phyloP scores from a whole-genome alignment of 345 rosid species.

The Raphanus sativus region DNA sequence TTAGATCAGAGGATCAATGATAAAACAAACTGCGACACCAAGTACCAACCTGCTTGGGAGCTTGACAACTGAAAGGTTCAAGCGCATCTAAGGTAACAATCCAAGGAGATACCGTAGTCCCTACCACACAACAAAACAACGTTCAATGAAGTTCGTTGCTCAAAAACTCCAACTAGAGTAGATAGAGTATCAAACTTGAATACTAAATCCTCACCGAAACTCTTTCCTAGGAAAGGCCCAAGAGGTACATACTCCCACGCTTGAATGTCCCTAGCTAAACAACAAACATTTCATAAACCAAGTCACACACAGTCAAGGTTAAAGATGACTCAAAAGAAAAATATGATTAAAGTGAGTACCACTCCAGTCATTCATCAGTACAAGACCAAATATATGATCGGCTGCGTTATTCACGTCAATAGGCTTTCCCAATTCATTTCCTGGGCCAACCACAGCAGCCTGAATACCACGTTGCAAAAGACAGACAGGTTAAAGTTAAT shows the following conservation, averaged over 20 bases:
- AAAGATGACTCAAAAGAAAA: conserved; percentile 12
- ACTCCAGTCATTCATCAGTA: conserved; percentile 98
- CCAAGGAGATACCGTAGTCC: conserved; percentile 97
- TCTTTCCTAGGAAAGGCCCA: conserved; percentile 95
- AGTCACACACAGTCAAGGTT: background rate
- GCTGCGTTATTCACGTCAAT: conserved; percentile 79
- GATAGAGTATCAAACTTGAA: conserved; percentile 13
- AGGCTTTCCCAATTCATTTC: conserved; percentile 86
- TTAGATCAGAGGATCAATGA: background rate
- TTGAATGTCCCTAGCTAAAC: conserved; percentile 90
- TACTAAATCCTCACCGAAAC: conserved; percentile 63
- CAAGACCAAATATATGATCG: conserved; percentile 86
- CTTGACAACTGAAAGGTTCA: conserved; percentile 77
- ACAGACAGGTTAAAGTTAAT: background rate
- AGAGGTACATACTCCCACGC: conserved; percentile 99
- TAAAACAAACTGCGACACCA: background rate
- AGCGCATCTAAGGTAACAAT: conserved; percentile 96
- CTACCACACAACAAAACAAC: conserved; percentile 44
- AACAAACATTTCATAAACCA: conserved; percentile 21
- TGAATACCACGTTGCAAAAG: no score
- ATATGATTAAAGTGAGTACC: conserved; percentile 45
- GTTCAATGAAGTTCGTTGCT: background rate
- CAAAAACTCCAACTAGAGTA: conserved; percentile 8
- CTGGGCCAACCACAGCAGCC: conserved; percentile 98
- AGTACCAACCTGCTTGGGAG: conserved; percentile 72